Evolutionary conservation across 345 rosid genomes (phyloP), one percentile per base, ranked within the genome.

Genomic region (Capsella bursapastoris): DNA sequence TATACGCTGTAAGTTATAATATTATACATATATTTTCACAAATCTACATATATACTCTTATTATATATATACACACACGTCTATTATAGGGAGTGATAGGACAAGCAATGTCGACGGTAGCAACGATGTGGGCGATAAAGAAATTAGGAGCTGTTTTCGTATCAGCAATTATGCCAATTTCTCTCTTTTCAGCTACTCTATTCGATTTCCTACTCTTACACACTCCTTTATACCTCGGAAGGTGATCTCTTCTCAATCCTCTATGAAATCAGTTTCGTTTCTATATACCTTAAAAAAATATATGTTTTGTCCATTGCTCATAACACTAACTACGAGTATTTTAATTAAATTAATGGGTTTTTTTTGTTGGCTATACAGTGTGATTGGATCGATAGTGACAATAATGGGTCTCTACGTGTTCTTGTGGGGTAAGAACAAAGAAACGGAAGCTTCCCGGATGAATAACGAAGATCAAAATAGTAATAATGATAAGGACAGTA

Each of bases 351-450:
- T 22, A 22, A 22, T 22, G 25, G 25, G 25, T 29, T 29, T 29
- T 3, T 9, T 9, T 38, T 5, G 18, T 50, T 25, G 11, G 28
- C 4, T 66, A 9, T 25, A 45, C 89, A 93, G 97, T 66, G 67
- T 89, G 32, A 1, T 84, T 37, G 98, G 98, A 68, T 90, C 96
- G 7, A 34, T 86, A 40, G 59, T 84, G 11, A 84, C 90, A 63
- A 76, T 85, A 11, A 70, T 71, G 38, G 97, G 97, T 47, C 77
- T 93, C 28, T 89, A 93, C 79, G 66, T 81, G 74, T 87, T 93
- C 37, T 81, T 89, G 27, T 93, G 93, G 98, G 98, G 97, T 14
- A 90, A 87, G 82, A 83, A 71, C 57, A 75, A 57, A 9, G 96
- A 88, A 34, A 29, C 18, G 34, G 63, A 41, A 40, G 13, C 81